Evolutionary conservation across 306 rosid genomes (phyloP).

Genomic region (Cajanus cajan): DNA sequence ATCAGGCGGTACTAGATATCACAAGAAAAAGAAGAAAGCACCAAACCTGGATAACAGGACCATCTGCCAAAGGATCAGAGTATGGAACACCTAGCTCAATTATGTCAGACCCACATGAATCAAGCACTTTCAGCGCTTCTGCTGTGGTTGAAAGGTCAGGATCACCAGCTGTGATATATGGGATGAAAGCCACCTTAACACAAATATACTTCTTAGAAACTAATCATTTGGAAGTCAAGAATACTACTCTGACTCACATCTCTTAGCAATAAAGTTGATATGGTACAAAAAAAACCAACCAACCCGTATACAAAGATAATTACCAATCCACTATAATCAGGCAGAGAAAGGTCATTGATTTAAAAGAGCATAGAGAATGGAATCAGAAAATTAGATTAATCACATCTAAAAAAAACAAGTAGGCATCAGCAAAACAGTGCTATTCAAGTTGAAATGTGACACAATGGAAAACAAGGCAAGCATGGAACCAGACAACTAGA

Average conservation of each 20-base stretch:
- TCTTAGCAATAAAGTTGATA: background rate
- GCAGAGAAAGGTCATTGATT: background rate
- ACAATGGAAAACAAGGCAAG: background rate
- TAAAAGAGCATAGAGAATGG: background rate
- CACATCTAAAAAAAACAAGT: background rate
- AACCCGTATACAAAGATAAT: background rate
- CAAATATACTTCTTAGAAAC: constrained; percentile 30
- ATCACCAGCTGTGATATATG: constrained; percentile 93
- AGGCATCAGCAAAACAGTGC: background rate
- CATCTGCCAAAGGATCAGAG: constrained; percentile 98
- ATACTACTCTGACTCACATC: background rate
- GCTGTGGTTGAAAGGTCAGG: constrained; percentile 92
- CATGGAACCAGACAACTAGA: background rate
- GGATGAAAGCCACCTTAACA: constrained; percentile 82
- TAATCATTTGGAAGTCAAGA: constrained; percentile 14
- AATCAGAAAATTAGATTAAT: background rate
- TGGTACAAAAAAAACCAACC: background rate
- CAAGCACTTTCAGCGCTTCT: constrained; percentile 86
- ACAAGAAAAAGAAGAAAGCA: background rate
- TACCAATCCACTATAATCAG: background rate
- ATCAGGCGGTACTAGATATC: constrained; percentile 8
- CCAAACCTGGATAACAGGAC: constrained; percentile 95
- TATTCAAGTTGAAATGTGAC: constrained; percentile 18
- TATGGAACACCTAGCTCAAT: constrained; percentile 92
- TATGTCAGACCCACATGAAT: constrained; percentile 84